Base-by-base conservation (phyloP, 2,329 filamentous ascomycete genomes). In the Trichoderma sp. region DNA sequence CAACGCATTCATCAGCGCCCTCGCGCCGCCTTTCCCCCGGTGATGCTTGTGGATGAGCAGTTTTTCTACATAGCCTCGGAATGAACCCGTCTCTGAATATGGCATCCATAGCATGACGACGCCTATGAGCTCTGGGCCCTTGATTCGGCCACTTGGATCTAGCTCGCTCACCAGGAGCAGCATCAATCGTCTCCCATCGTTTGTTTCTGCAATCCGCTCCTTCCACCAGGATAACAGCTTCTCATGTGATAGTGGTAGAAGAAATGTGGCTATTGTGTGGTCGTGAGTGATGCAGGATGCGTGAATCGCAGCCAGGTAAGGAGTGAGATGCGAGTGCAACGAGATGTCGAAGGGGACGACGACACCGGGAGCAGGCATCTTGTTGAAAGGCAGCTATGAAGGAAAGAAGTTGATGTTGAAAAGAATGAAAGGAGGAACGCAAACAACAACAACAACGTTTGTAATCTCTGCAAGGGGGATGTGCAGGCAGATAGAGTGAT, bases 221-320 rank as follows among this genome's bases (percentile, higher is more conserved):
- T 88, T 87, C 91, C 90, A 92, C 86, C 88, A 92, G 9, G 83
- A 78, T 35, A 89, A 83, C 53, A 92, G 87, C 80, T 89, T 89
- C 50, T 87, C 84, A 80, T 89, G 85, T 65, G 87, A 86, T 41
- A 92, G 83, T 0, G 91, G 90, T n/a, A 89, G 89, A 16, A 91
- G 84, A 80, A 92, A 92, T 5, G 87, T 89, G 31, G 89, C 89
- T 45, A 90, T 86, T 77, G 87, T 88, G 79, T 87, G 85, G 82
- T 91, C 90, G 76, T 87, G 84, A 5, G 87, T 88, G 80, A 93
- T 90, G 82, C 90, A 91, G 16, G 87, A 86, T 75, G 86, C 88
- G 78, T 92, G 91, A 29, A 92, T 85, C 64, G 87, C 86, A 45
- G 89, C 90, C 21, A 92, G 85, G 79, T 89, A 89, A 18, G 88